Conservation (phyloP, 306 rosid species). For the Prinsepia uniflora region DNA sequence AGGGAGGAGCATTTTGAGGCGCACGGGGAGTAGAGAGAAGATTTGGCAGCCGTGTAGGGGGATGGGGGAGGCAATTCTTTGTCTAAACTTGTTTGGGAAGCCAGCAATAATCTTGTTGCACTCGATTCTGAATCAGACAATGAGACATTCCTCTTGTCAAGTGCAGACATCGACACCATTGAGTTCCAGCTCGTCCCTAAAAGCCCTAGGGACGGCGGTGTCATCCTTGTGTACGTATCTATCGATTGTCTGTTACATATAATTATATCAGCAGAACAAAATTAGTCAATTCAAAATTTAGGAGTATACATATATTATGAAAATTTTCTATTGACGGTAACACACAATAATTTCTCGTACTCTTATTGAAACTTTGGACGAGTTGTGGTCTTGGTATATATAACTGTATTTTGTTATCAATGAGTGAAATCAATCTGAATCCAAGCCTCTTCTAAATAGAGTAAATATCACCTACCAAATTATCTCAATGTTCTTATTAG, state of each 20-base stretch:
- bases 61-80: conserved; percentile 9
- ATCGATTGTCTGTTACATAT: conserved; percentile 43
- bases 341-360: too few species aligned
- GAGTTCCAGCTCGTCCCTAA: conserved; percentile 18
- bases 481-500: too few species aligned
- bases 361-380: too few species aligned
- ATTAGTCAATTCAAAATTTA: too few species aligned
- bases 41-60: not conserved
- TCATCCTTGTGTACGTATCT: conserved; percentile 52
- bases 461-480: too few species aligned
- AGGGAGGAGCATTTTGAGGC: conserved; percentile 33
- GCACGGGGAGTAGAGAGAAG: conserved; percentile 2
- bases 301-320: too few species aligned
- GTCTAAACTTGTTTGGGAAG: conserved; percentile 2
- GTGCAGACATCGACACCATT: not conserved
- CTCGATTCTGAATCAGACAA: conserved; percentile 21
- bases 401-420: too few species aligned
- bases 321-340: too few species aligned
- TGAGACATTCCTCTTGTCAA: conserved; percentile 13
- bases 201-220: conserved; percentile 39
- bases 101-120: conserved; percentile 26
- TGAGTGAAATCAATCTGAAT: too few species aligned
- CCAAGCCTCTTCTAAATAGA: too few species aligned
- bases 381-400: too few species aligned
- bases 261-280: too few species aligned